Conservation (phyloP, 805 yeast genomes). For the Lachancea fermentati region DNA sequence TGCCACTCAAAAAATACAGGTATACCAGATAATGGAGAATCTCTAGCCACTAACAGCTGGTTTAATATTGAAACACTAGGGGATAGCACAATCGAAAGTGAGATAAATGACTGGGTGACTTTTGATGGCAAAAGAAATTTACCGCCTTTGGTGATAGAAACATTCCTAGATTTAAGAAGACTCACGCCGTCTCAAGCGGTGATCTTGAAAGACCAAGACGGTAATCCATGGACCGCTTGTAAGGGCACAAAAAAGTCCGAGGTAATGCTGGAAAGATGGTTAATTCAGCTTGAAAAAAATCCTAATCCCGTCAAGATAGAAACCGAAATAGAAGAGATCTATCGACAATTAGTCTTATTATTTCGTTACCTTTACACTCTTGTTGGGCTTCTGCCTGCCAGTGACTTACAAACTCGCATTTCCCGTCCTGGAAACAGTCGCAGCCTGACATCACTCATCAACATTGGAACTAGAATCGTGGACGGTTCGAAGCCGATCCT, state of each 20-base stretch:
- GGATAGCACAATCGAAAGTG: constrained; percentile 6
- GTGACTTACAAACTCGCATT: constrained; percentile 47
- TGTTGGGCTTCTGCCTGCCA: constrained; percentile 65
- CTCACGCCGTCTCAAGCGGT: constrained; percentile 53
- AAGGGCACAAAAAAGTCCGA: constrained; percentile 65
- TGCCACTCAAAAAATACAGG: constrained; percentile 40
- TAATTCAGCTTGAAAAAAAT: constrained; percentile 62
- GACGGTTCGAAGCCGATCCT: constrained; percentile 77
- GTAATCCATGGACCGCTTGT: constrained; percentile 50
- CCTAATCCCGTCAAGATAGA: constrained; percentile 2
- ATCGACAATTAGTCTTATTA: constrained; percentile 67
- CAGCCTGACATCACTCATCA: constrained; percentile 31
- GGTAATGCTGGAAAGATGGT: constrained; percentile 93
- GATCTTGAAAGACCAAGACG: constrained; percentile 50
- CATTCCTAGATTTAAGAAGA: constrained; percentile 62
- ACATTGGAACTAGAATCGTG: constrained; percentile 54
- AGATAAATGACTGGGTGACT: constrained; percentile 59
- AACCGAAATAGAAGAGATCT: constrained; percentile 36
- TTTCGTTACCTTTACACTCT: constrained; percentile 70
- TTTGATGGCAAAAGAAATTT: constrained; percentile 40
- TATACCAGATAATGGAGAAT: constrained; percentile 14
- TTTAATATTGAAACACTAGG: constrained; percentile 12
- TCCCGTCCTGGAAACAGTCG: constrained; percentile 33
- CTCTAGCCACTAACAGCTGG: constrained; percentile 16
- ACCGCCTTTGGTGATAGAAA: constrained; percentile 84